A percentile compares a stretch with the other conserved stretches of the same genome.
These are phyloP conservation scores for Globisporangium nunn DNA, from an alignment of 352 stramenopile genomes.

Conservation along the genomic window DNA sequence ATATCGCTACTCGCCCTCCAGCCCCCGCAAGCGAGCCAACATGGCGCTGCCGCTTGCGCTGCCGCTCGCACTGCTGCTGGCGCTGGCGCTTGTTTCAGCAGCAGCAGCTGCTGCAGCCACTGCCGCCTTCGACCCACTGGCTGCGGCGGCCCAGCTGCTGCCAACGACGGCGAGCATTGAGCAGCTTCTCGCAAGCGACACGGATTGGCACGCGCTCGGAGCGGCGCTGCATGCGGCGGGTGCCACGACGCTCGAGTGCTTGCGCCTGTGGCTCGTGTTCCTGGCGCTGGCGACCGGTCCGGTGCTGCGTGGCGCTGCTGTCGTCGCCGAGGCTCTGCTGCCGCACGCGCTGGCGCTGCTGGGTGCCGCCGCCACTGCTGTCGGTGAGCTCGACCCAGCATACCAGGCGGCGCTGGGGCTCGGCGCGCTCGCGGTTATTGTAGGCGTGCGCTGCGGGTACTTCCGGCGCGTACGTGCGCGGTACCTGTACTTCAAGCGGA, in stretches of 20 bases:
- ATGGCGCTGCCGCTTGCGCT: background rate
- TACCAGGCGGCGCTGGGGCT: constrained; percentile 38
- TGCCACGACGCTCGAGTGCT: constrained; percentile 49
- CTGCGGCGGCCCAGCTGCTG: constrained; percentile 22
- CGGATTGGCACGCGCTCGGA: constrained; percentile 61
- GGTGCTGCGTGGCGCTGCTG: constrained; percentile 25
- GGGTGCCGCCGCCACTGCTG: constrained; percentile 28
- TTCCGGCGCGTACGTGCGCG: constrained; percentile 41
- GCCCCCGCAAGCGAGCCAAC: no score
- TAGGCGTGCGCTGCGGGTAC: constrained; percentile 67
- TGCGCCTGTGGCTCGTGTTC: constrained; percentile 55
- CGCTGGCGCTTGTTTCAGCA: background rate
- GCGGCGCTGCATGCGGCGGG: constrained; percentile 42
- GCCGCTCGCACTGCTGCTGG: background rate
- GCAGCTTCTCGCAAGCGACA: constrained; percentile 13
- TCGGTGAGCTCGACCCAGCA: constrained; percentile 52
- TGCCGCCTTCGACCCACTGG: constrained; percentile 13
- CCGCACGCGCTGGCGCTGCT: constrained; percentile 48
- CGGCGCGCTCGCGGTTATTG: constrained; percentile 19
- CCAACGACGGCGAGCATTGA: background rate
- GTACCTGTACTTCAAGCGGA: constrained; percentile 41
- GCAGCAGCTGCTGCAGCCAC: background rate
- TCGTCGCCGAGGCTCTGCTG: constrained; percentile 48
- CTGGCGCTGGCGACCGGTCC: constrained; percentile 41
- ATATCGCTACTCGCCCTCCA: no score